These are phyloP conservation scores for Fusarium caatingaense DNA, from an alignment of 2,329 filamentous ascomycete species.

Conservation along the genomic window DNA sequence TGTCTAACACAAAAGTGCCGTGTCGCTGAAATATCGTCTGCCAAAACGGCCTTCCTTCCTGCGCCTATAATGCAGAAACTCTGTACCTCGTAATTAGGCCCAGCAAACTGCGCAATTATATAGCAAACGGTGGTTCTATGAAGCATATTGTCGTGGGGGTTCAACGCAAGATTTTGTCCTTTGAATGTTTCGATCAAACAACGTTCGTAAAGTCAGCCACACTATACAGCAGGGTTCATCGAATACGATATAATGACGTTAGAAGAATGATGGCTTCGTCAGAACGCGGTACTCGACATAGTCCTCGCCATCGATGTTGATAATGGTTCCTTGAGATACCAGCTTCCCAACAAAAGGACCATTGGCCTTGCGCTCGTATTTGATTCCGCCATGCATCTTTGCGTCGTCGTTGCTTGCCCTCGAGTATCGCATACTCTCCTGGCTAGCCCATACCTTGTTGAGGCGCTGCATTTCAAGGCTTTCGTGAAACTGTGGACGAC, in stretches of 20 bases:
- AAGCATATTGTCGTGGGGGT: neutral
- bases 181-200: neutral
- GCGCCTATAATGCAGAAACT: constrained; percentile 7
- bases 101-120: neutral
- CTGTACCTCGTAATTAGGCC: neutral
- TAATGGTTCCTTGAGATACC: constrained; percentile 70
- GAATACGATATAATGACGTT: neutral
- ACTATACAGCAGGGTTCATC: neutral
- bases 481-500: constrained; percentile 57
- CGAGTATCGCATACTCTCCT: constrained; percentile 60
- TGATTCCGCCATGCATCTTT: constrained; percentile 69
- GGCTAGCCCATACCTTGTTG: constrained; percentile 66
- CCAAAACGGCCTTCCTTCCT: constrained; percentile 17
- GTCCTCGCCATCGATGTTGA: constrained; percentile 74
- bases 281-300: constrained; percentile 75
- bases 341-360: constrained; percentile 72
- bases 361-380: constrained; percentile 70
- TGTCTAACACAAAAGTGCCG: constrained; percentile 18
- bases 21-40: constrained; percentile 17
- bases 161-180: neutral
- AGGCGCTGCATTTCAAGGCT: constrained; percentile 62
- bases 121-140: neutral
- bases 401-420: constrained; percentile 61
- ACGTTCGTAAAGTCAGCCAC: neutral
- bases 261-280: constrained; percentile 72